Conservation (phyloP, 495 filamentous ascomycete genomes). For the Echria macrotheca region DNA sequence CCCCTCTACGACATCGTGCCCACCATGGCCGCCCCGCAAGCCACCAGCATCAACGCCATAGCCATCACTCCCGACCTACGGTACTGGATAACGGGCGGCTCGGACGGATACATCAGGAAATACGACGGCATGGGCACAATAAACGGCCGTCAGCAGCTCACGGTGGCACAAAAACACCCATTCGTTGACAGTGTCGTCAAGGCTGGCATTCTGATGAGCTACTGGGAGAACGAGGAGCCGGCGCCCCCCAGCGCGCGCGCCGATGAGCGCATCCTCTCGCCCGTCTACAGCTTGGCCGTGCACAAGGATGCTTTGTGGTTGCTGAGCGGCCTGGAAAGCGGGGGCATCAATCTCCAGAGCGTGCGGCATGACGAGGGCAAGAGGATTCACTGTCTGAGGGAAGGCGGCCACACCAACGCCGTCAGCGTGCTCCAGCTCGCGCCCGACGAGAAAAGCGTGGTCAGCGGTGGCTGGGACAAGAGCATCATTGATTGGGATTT, state of each 20-base stretch:
- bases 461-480: slow-evolving; percentile 97
- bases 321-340: slow-evolving; percentile 81
- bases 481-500: slow-evolving; percentile 91
- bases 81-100: slow-evolving; percentile 90
- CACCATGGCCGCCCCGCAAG: slow-evolving; percentile 92
- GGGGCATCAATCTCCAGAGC: slow-evolving; percentile 87
- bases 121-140: slow-evolving; percentile 94
- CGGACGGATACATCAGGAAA: slow-evolving; percentile 90
- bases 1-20: slow-evolving; percentile 90
- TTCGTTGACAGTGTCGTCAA: slow-evolving; percentile 97
- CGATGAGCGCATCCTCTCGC: slow-evolving; percentile 60
- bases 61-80: slow-evolving; percentile 90
- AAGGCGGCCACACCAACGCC: slow-evolving; percentile 75
- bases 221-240: slow-evolving; percentile 87
- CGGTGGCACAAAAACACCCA: slow-evolving; percentile 91
- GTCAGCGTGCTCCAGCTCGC: slow-evolving; percentile 82
- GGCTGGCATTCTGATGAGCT: slow-evolving; percentile 85
- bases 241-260: slow-evolving; percentile 34
- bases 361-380: slow-evolving; percentile 95
- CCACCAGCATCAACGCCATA: slow-evolving; percentile 91
- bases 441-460: slow-evolving; percentile 76
- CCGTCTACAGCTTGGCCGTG: slow-evolving; percentile 89
- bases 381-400: slow-evolving; percentile 64
- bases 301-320: slow-evolving; percentile 89
- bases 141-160: slow-evolving; percentile 89